Evolutionary conservation across 1,139 yeast genomes (phyloP), one percentile per base, ranked within the genome.

Genomic region (Geotrichum europaeum): DNA sequence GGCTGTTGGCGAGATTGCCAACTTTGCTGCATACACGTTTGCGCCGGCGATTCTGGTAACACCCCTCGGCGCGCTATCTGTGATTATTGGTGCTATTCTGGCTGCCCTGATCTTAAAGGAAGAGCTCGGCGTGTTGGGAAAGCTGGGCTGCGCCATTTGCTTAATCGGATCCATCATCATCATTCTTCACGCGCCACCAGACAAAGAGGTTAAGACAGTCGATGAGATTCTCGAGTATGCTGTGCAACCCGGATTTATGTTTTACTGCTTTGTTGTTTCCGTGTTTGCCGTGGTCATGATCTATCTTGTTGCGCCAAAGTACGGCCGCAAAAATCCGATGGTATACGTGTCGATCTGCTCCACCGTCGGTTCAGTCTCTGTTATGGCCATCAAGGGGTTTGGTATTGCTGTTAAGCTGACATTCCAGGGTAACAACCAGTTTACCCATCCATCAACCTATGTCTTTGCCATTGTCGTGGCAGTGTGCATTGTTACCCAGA

Each of bases 31-130:
- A 0, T 90, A 90, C 71, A 91, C 97, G 0, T 90, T 90, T 79
- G 97, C 97, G 0, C 97, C 97, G 1, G 96, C 97, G 1, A 89
- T 91, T 65, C 76, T 90, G 67, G 97, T 90, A 52, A 91, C 97
- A 3, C 97, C 97, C 2, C 78, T 90, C 61, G 97, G 97, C 12
- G 97, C 97, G 0, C 77, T 90, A 47, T 85, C 92, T 2, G 97
- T 90, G 45, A 89, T 90, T 65, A 90, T 90, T 64, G 97, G 63
- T 18, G 96, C 97, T 2, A 90, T 90, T 12, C 78, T 90, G 65
- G 97, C 97, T 0, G 87, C 96, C 2, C 74, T 90, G 4, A 89
- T 90, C 70, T 78, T 90, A 65, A 87, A 88, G 70, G 97, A 90
- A 73, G 95, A 89, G 70, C 81, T 90, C 65, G 97, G 97, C 0